Base-by-base conservation (phyloP, 495 filamentous ascomycete species). In the Podospora pseudocomata region DNA sequence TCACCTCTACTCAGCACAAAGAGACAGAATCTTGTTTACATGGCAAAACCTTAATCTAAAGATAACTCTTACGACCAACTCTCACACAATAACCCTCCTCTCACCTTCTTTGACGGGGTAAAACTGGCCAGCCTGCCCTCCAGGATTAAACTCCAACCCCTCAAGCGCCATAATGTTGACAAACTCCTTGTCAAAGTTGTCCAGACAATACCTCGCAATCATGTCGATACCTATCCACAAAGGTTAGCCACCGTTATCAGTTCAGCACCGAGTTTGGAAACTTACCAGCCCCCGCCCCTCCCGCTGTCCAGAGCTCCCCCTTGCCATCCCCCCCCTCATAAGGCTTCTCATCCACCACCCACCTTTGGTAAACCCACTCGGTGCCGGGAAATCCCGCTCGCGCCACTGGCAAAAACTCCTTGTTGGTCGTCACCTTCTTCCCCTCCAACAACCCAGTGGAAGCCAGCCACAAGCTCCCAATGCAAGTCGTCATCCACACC, bases 251-350 rank as follows among this genome's bases (percentile, higher is more conserved):
- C 23, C 23, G 23, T 0, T 23, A 23, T 23, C 1, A 23, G 23
- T 23, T 23, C 23, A 23, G 23, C 23, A 23, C 23, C 2, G 23
- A 23, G 23, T 23, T 23, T 23, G 23, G 55, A 62, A 32, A 62
- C 67, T 66, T 30, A 72, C 72, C 70, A 65, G 66, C 62, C 0
- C 73, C 73, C 19, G 73, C 73, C 18, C 66, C 71, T 1, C 73
- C 73, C 7, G 71, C 13, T 19, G 71, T 75, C 73, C 73, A 75
- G 57, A 75, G 34, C 65, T 75, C 73, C 4, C 73, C 69, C 69
- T 75, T 73, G 1, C 63, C 67, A 27, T 30, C 49, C 13, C 39
- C 39, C 20, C 58, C 56, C 7, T 68, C 70, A 60, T 58, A 70
- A 6, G 54, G 39, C 69, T 71, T 74, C 65, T 74, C 69, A 9